Percentiles rank a stretch among this genome's conserved stretches.
phyloP scores from a whole-genome alignment of 805 yeast species.

The Blastobotrys terrestris region DNA sequence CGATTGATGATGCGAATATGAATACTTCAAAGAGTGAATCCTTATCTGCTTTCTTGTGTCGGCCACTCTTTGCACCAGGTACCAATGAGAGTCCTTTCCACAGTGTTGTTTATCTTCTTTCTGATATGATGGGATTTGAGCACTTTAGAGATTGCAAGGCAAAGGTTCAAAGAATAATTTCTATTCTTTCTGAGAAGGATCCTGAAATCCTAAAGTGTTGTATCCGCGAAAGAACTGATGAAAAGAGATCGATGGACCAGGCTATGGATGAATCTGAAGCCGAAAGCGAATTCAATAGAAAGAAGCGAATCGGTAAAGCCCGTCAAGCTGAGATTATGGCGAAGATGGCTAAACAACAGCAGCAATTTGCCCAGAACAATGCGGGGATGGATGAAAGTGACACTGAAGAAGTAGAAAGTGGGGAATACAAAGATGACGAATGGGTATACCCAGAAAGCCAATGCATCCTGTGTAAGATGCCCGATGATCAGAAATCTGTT shows the following conservation, averaged over 20 bases:
- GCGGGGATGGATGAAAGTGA: conserved; percentile 31
- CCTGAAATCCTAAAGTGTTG: conserved; percentile 15
- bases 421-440: conserved; percentile 15
- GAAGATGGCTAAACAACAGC: conserved; percentile 74
- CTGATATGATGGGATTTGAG: background rate
- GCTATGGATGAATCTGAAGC: conserved; percentile 7
- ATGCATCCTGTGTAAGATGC: conserved; percentile 79
- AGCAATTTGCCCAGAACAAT: conserved; percentile 58
- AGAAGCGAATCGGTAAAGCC: conserved; percentile 62
- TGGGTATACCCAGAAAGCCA: conserved; percentile 71
- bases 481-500: conserved; percentile 54
- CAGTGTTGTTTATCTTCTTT: background rate
- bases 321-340: conserved; percentile 69
- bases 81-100: background rate
- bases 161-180: conserved; percentile 6
- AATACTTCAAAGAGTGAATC: background rate
- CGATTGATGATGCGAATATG: conserved; percentile 35
- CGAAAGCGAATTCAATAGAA: conserved; percentile 43
- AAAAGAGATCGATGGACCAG: background rate
- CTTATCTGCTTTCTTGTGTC: background rate
- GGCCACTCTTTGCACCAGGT: background rate
- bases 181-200: conserved; percentile 10
- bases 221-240: conserved; percentile 40
- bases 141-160: conserved; percentile 3
- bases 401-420: conserved; percentile 32